phyloP scores from a whole-genome alignment of 164 flowering plant genomes.

The Stephania japonica region DNA sequence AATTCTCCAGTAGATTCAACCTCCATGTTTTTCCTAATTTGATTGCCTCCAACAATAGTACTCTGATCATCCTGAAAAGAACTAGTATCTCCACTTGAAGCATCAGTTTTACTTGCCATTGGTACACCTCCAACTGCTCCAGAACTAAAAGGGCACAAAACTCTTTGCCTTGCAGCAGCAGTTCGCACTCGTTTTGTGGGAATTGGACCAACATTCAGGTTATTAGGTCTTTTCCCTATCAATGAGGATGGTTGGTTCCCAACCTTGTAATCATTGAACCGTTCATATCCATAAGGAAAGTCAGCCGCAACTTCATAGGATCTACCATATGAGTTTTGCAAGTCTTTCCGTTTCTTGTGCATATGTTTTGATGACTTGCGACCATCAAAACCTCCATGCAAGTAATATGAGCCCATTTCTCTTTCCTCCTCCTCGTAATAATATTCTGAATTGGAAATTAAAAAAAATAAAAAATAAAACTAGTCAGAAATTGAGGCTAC shows the following conservation, averaged over 20 bases:
- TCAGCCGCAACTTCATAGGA: conserved; percentile 52
- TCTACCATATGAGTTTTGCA: conserved; percentile 39
- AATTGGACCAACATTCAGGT: conserved; percentile 55
- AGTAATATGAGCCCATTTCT: conserved; percentile 54
- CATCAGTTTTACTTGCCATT: conserved; percentile 58
- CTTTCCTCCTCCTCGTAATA: conserved; percentile 75
- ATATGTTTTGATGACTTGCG: conserved; percentile 43
- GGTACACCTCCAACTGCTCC: conserved; percentile 43
- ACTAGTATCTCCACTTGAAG: conserved; percentile 94
- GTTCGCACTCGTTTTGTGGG: conserved; percentile 92
- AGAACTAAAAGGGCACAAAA: conserved; percentile 49
- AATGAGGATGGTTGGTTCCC: conserved; percentile 40
- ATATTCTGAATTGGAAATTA: conserved; percentile 39
- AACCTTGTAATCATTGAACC: conserved; percentile 28
- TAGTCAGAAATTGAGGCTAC: conserved; percentile 11
- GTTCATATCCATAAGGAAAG: conserved; percentile 35
- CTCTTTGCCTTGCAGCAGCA: conserved; percentile 81
- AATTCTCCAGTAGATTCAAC: conserved; percentile 73
- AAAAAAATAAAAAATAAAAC: background rate
- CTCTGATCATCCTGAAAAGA: conserved; percentile 94
- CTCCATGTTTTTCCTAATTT: conserved; percentile 53
- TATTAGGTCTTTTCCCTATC: conserved; percentile 59
- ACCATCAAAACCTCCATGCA: conserved; percentile 50
- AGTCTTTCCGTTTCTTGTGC: conserved; percentile 53
- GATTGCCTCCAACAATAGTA: conserved; percentile 63